Evolutionary conservation across 2,329 filamentous ascomycete species (phyloP).

Genomic region (Ilyonectria sp.): DNA sequence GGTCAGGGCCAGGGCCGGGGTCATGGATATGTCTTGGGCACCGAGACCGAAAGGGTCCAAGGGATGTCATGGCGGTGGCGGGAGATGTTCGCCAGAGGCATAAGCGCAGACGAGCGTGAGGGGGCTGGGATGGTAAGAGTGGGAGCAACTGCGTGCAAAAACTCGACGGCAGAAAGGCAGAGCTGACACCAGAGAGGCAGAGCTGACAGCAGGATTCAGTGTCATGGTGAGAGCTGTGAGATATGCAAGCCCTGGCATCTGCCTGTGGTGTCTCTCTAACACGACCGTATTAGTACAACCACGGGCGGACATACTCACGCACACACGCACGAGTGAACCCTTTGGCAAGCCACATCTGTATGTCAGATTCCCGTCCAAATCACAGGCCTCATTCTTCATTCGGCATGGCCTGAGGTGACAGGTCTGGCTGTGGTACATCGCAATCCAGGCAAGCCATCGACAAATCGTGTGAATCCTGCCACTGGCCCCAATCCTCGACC

Average conservation of each 20-base stretch:
- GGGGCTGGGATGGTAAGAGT: conserved; percentile 1
- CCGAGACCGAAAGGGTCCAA: conserved; percentile 19
- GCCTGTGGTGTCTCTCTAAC: conserved; percentile 10
- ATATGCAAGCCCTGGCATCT: not conserved
- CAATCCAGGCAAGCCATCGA: conserved; percentile 16
- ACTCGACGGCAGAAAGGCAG: conserved; percentile 3
- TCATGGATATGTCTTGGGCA: conserved; percentile 5
- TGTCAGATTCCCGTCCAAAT: conserved; percentile 15
- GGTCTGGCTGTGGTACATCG: conserved; percentile 11
- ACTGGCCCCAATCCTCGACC: conserved; percentile 13
- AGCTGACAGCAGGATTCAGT: not conserved
- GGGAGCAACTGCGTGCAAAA: not conserved
- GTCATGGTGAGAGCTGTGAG: not conserved
- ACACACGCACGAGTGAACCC: conserved; percentile 10
- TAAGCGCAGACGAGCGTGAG: not conserved
- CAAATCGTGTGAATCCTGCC: conserved; percentile 18
- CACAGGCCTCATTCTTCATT: conserved; percentile 14
- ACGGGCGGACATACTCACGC: not conserved
- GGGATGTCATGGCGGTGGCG: conserved; percentile 27
- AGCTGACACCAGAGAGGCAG: conserved; percentile 7
- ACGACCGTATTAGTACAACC: not conserved
- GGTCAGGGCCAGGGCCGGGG: conserved; percentile 41
- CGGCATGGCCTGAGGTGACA: conserved; percentile 7
- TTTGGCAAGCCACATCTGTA: conserved; percentile 28
- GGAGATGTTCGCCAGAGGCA: conserved; percentile 7